Conservation (phyloP, 164 flowering plant species). For the Hamamelis virginiana region DNA sequence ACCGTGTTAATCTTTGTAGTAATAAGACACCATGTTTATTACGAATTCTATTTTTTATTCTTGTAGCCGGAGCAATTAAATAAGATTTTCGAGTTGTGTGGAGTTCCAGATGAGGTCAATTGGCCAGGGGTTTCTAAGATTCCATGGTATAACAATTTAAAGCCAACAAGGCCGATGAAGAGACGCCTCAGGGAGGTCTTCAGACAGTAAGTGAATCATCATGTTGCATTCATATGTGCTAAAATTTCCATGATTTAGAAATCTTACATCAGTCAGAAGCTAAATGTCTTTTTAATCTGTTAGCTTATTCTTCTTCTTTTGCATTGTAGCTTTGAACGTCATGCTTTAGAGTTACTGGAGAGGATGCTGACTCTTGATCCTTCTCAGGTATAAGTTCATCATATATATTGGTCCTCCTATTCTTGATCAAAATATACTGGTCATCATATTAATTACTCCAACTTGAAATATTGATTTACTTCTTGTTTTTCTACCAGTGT, state of each 20-base stretch:
- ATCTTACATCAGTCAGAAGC: background rate
- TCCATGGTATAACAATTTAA: conserved; percentile 75
- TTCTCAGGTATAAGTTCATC: conserved; percentile 50
- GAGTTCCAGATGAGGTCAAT: conserved; percentile 70
- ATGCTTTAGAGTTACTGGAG: conserved; percentile 82
- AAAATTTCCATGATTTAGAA: background rate
- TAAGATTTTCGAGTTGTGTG: conserved; percentile 84
- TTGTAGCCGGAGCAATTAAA: conserved; percentile 76
- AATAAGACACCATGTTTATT: background rate
- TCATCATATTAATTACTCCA: background rate
- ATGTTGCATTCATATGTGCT: background rate
- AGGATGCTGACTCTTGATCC: conserved; percentile 89
- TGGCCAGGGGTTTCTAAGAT: conserved; percentile 90
- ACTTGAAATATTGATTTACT: no score
- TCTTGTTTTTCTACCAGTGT: no score
- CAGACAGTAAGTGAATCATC: conserved; percentile 55
- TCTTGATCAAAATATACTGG: no score
- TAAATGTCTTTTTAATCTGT: background rate
- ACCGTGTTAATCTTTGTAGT: background rate
- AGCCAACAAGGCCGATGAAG: conserved; percentile 71
- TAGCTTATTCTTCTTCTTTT: background rate
- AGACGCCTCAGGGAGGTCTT: conserved; percentile 73
- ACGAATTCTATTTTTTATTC: background rate
- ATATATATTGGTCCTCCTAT: background rate
- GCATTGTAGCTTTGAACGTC: conserved; percentile 67